Percentiles rank a stretch among this genome's conserved stretches.
These are phyloP conservation scores for Globisporangium sylvaticum DNA, from an alignment of 352 stramenopile species.

Conservation along the genomic window DNA sequence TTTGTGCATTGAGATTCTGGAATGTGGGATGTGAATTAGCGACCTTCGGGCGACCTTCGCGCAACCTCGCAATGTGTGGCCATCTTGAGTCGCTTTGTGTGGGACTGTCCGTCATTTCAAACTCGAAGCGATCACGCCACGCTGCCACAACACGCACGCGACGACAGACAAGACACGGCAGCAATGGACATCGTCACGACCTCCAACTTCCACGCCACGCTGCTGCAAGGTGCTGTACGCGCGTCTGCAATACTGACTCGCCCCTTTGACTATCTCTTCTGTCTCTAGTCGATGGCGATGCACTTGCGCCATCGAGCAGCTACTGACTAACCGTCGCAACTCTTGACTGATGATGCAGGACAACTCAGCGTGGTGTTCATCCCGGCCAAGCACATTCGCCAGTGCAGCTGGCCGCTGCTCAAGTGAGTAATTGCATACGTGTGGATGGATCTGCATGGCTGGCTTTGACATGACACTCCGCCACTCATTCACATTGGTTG, in stretches of 20 bases:
- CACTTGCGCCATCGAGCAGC: not conserved
- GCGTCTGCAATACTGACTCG: not conserved
- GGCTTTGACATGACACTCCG: not conserved
- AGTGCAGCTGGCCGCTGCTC: constrained; percentile 78
- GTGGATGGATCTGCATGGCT: not conserved
- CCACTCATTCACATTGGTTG: not conserved
- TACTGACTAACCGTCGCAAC: not conserved
- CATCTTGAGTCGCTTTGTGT: constrained; percentile 2
- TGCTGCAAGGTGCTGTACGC: constrained; percentile 54
- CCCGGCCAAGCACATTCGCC: constrained; percentile 54
- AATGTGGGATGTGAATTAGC: not conserved
- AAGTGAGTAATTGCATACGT: constrained; percentile 54
- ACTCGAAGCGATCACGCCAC: not conserved
- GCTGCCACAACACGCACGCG: not conserved
- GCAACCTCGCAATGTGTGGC: constrained; percentile 6
- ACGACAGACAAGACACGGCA: not conserved
- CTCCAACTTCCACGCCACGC: constrained; percentile 87
- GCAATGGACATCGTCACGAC: constrained; percentile 85
- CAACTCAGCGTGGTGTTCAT: constrained; percentile 81
- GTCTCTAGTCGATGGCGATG: not conserved
- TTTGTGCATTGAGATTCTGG: no score
- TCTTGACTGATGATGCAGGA: constrained; percentile 27
- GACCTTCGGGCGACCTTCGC: not conserved
- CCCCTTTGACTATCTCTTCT: not conserved
- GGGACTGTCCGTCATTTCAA: not conserved